These are phyloP conservation scores for Speleostelium caveatum DNA, from an alignment of 78 protist genomes.

Conservation along the genomic window DNA sequence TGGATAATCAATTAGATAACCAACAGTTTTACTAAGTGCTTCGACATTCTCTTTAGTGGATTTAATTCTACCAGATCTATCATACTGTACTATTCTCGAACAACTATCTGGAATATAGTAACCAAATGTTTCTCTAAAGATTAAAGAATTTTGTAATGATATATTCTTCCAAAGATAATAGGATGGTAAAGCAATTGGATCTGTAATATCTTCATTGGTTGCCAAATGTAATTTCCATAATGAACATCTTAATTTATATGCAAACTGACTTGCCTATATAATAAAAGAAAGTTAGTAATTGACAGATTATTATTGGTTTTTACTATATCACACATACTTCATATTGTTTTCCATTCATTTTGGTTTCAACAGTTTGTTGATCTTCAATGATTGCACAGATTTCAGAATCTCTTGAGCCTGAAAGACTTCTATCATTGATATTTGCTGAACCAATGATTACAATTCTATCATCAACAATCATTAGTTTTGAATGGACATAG, in stretches of 20 bases:
- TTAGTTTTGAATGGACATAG: constrained; percentile 92
- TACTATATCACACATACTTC: no score
- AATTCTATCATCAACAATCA: constrained; percentile 90
- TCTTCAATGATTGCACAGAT: constrained; percentile 56
- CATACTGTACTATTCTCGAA: constrained; percentile 25
- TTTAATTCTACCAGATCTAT: constrained; percentile 16
- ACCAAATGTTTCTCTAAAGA: constrained; percentile 36
- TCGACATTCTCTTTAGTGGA: not conserved
- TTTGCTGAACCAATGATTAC: constrained; percentile 91
- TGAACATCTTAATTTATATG: constrained; percentile 17
- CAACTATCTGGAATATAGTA: constrained; percentile 51
- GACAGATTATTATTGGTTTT: no score
- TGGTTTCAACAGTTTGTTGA: not conserved
- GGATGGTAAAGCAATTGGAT: constrained; percentile 25
- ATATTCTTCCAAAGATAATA: constrained; percentile 34
- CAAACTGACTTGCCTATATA: constrained; percentile 39
- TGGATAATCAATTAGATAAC: constrained; percentile 57
- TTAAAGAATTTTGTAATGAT: constrained; percentile 5
- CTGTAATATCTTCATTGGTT: not conserved
- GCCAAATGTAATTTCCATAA: constrained; percentile 79
- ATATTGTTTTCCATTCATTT: constrained; percentile 40
- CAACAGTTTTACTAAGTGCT: constrained; percentile 1
- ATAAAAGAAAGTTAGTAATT: constrained; percentile 7
- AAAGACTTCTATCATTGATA: constrained; percentile 88
- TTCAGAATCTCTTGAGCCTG: constrained; percentile 62